A percentile compares a stretch with the other conserved stretches of the same genome.
Evolutionary conservation across 441 rosid genomes (phyloP).

Genomic region (Gossypium lobatum): DNA sequence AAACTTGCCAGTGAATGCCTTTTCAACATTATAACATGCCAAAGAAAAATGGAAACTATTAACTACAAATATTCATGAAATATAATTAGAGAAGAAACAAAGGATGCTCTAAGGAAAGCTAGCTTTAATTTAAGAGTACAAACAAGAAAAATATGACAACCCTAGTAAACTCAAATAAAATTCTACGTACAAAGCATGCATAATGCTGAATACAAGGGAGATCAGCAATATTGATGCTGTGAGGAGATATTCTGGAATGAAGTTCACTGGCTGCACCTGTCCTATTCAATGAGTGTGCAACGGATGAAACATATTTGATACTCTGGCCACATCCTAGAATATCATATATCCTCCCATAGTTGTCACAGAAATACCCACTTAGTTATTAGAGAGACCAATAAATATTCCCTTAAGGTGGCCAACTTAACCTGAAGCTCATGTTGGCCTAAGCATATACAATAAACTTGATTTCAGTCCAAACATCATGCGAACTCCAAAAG

Average conservation of each 20-base stretch:
- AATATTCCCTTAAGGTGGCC: not conserved
- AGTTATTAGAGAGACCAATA: not conserved
- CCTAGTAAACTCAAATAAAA: not conserved
- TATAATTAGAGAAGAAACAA: not conserved
- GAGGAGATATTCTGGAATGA: not conserved
- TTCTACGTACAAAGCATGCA: not conserved
- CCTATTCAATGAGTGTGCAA: slow-evolving; percentile 4
- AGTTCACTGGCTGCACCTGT: not conserved
- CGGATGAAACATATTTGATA: slow-evolving; percentile 1
- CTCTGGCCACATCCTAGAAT: not conserved
- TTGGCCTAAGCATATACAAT: not conserved
- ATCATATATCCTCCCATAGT: not conserved
- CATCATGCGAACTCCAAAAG: not conserved
- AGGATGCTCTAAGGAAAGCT: not conserved
- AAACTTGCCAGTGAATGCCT: slow-evolving; percentile 10
- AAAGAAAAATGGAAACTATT: not conserved
- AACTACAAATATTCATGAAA: slow-evolving; percentile 4
- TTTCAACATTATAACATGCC: slow-evolving; percentile 12
- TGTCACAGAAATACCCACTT: slow-evolving; percentile 2
- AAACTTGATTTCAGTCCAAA: not conserved
- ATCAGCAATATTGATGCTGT: not conserved
- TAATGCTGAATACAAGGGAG: not conserved
- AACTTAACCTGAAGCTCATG: not conserved
- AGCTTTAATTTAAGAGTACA: not conserved
- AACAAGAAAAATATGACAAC: slow-evolving; percentile 1